Conservation (phyloP, 768 basidiomycete species). For the Naganishia randhawae region DNA sequence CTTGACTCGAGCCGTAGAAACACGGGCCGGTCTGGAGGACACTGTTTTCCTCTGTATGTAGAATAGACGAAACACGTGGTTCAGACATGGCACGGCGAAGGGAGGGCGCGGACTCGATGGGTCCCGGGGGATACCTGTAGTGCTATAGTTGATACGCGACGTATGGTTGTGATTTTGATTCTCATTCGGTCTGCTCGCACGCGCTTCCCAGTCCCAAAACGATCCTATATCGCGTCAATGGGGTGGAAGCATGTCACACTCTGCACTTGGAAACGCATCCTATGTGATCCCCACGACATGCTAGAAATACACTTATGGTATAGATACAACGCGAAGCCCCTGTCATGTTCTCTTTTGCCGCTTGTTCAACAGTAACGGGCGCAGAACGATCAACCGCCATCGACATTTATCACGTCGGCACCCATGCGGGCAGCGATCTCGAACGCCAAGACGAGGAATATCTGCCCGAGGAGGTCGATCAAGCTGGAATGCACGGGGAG, state of each 20-base stretch:
- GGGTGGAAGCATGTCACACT: not conserved
- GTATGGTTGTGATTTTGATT: too few relatives aligned
- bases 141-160: too few relatives aligned
- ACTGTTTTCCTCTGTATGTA: not conserved
- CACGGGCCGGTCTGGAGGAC: not conserved
- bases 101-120: not conserved
- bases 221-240: not conserved
- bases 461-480: slow-evolving; percentile 78
- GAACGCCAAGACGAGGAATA: slow-evolving; percentile 62
- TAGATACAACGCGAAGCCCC: slow-evolving; percentile 3
- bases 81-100: not conserved
- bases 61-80: not conserved
- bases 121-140: too few relatives aligned
- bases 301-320: not conserved
- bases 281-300: not conserved
- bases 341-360: too few relatives aligned
- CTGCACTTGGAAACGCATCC: not conserved
- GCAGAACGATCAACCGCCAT: slow-evolving; percentile 8
- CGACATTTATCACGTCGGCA: slow-evolving; percentile 23
- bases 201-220: too few relatives aligned
- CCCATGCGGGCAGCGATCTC: slow-evolving; percentile 32
- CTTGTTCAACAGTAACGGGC: too few relatives aligned
- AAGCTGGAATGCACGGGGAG: slow-evolving; percentile 86
- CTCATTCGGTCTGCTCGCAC: too few relatives aligned
- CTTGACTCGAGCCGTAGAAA: not conserved